Conservation (phyloP, 164 flowering plant genomes). For the Cinnamomum micranthum region DNA sequence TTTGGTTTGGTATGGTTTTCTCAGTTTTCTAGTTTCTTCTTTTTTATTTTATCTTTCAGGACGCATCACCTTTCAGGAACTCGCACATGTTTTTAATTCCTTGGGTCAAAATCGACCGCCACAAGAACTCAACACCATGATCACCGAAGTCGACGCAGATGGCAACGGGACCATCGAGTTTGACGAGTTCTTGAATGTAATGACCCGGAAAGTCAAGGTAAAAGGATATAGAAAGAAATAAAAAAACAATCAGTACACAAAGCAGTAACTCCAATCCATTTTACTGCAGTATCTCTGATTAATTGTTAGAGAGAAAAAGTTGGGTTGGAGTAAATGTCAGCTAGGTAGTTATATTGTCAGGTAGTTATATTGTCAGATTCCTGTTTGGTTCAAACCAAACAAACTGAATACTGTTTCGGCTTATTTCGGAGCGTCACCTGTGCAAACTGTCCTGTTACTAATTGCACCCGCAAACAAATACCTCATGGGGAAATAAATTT, state of each 20-base stretch:
- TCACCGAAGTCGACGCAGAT: constrained; percentile 41
- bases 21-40: background rate
- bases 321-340: no score
- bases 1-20: background rate
- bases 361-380: no score
- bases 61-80: constrained; percentile 44
- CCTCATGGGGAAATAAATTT: no score
- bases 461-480: no score
- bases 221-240: background rate
- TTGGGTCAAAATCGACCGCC: constrained; percentile 42
- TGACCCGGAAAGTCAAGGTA: constrained; percentile 59
- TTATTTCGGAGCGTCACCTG: no score
- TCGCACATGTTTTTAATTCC: constrained; percentile 39
- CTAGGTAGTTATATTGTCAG: no score
- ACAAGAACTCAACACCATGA: constrained; percentile 46
- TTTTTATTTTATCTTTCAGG: constrained; percentile 21
- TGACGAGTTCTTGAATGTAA: constrained; percentile 51
- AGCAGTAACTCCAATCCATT: no score
- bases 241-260: no score
- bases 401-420: no score
- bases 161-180: constrained; percentile 56
- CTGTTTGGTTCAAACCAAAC: no score
- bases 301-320: no score
- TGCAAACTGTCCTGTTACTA: background rate
- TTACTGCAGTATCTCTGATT: no score